A percentile compares a stretch with the other conserved stretches of the same genome.
phyloP scores from a whole-genome alignment of 2,329 filamentous ascomycete genomes.

The Colletotrichum limetticola region DNA sequence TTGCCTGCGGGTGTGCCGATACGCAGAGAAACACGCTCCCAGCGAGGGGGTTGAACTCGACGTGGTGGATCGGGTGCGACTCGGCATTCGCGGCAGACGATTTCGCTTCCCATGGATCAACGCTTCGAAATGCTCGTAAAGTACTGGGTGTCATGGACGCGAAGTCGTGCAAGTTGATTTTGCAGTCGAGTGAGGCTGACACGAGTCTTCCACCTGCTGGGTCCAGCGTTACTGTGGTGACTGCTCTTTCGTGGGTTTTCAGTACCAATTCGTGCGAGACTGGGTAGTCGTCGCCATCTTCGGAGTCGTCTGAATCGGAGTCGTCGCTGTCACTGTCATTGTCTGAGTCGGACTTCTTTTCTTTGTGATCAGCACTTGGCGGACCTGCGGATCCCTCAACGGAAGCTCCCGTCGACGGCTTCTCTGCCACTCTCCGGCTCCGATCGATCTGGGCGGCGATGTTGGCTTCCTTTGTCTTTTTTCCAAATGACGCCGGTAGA shows the following conservation, averaged over 20 bases:
- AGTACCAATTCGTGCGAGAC: conserved; percentile 92
- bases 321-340: conserved; percentile 58
- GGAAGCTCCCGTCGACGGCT: conserved; percentile 41
- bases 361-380: conserved; percentile 39
- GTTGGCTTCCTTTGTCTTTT: conserved; percentile 78
- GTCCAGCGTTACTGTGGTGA: conserved; percentile 87
- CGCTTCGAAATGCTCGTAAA: conserved; percentile 89
- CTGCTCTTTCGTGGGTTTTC: conserved; percentile 89
- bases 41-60: conserved; percentile 85
- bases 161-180: conserved; percentile 93
- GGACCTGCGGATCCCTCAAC: conserved; percentile 42
- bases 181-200: conserved; percentile 92
- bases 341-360: conserved; percentile 38
- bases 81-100: conserved; percentile 75
- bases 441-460: conserved; percentile 84
- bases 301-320: conserved; percentile 68
- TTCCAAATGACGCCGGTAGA: conserved; percentile 86
- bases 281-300: conserved; percentile 89
- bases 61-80: conserved; percentile 87
- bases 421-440: conserved; percentile 70
- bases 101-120: conserved; percentile 88
- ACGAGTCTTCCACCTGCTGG: conserved; percentile 85
- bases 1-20: conserved; percentile 89
- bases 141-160: conserved; percentile 95
- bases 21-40: conserved; percentile 87